Evolutionary conservation across 345 rosid genomes (phyloP).

Genomic region (Physaria fendleri): DNA sequence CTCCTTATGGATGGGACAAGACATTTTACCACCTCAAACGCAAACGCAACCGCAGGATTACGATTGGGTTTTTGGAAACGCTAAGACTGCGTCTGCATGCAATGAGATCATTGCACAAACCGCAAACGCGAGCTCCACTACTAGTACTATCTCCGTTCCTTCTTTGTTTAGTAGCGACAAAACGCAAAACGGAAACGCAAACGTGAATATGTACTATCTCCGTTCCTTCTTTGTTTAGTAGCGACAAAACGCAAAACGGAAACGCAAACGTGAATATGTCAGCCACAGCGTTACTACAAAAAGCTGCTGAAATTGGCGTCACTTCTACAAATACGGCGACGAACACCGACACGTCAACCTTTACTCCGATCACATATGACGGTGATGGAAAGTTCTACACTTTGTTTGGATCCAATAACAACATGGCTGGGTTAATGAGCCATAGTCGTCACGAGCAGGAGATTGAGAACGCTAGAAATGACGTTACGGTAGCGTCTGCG

Average conservation of each 20-base stretch:
- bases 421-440: slow-evolving; percentile 12
- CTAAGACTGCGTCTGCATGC: not conserved
- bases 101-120: slow-evolving; percentile 21
- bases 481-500: slow-evolving; percentile 31
- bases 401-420: slow-evolving; percentile 25
- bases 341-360: no score
- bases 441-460: slow-evolving; percentile 25
- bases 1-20: slow-evolving; percentile 33
- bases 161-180: slow-evolving; percentile 65
- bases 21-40: slow-evolving; percentile 12
- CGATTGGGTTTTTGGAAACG: slow-evolving; percentile 50
- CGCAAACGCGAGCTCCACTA: slow-evolving; percentile 25
- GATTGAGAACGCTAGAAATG: slow-evolving; percentile 34
- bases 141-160: slow-evolving; percentile 44
- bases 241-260: slow-evolving; percentile 36
- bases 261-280: slow-evolving; percentile 64
- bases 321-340: slow-evolving; percentile 28
- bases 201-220: slow-evolving; percentile 53
- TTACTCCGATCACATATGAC: slow-evolving; percentile 29
- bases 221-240: slow-evolving; percentile 74
- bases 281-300: slow-evolving; percentile 96
- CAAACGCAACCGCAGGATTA: slow-evolving; percentile 25
- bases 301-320: slow-evolving; percentile 89
- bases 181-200: slow-evolving; percentile 25
- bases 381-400: slow-evolving; percentile 48